A percentile compares a stretch with the other conserved stretches of the same genome.
phyloP scores from a whole-genome alignment of 352 stramenopile genomes.

The Lagenidium giganteum region DNA sequence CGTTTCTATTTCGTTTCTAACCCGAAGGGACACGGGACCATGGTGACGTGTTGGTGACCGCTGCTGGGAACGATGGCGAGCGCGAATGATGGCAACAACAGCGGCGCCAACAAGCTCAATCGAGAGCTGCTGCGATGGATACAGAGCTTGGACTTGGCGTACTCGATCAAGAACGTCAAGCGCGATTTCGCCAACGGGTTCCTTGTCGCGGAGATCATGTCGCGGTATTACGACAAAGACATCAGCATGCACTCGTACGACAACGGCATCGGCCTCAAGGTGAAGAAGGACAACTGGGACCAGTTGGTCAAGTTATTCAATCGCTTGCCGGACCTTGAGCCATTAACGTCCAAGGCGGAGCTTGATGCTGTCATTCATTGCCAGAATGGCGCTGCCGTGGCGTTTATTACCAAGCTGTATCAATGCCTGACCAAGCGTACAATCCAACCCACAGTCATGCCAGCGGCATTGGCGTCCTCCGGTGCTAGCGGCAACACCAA shows the following conservation, averaged over 20 bases:
- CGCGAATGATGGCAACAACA: neutral
- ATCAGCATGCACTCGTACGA: slow-evolving; percentile 92
- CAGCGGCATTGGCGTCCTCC: neutral
- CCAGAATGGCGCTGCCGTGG: slow-evolving; percentile 81
- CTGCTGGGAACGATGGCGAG: neutral
- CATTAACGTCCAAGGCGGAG: slow-evolving; percentile 39
- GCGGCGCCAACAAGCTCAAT: slow-evolving; percentile 66
- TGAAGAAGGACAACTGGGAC: slow-evolving; percentile 92
- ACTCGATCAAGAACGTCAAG: slow-evolving; percentile 94
- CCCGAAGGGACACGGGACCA: too few species aligned
- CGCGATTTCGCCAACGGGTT: slow-evolving; percentile 90
- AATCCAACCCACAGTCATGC: slow-evolving; percentile 56
- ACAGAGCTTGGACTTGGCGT: slow-evolving; percentile 90
- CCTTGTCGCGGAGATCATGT: slow-evolving; percentile 89
- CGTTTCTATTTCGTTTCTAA: too few species aligned
- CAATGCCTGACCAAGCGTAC: slow-evolving; percentile 87
- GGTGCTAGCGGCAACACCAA: neutral
- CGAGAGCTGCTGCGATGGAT: slow-evolving; percentile 90
- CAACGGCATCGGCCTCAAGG: slow-evolving; percentile 87
- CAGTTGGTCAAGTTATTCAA: slow-evolving; percentile 79
- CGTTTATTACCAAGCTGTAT: slow-evolving; percentile 87
- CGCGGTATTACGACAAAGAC: slow-evolving; percentile 90
- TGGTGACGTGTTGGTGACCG: too few species aligned
- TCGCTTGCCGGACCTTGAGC: slow-evolving; percentile 69
- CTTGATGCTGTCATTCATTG: slow-evolving; percentile 87